Percentiles rank a stretch among this genome's conserved stretches.
These are phyloP conservation scores for Abelmoschus esculentus DNA, from an alignment of 345 rosid species.

Conservation along the genomic window DNA sequence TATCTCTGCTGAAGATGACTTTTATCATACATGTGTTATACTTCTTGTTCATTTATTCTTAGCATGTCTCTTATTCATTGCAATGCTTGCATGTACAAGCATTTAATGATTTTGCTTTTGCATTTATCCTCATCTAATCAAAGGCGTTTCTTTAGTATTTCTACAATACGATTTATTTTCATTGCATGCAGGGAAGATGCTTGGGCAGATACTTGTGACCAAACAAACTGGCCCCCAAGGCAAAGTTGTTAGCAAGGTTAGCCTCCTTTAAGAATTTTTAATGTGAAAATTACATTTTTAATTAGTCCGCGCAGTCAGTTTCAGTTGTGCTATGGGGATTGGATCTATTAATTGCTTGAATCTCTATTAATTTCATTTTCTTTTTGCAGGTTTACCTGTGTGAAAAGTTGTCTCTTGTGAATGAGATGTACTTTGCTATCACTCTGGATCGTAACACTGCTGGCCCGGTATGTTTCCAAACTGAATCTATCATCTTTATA, in stretches of 20 bases:
- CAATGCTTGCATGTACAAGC: background rate
- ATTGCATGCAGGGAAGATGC: conserved; percentile 71
- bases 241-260: conserved; percentile 93
- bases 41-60: background rate
- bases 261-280: background rate
- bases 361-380: conserved; percentile 10
- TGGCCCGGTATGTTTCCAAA: conserved; percentile 76
- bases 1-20: background rate
- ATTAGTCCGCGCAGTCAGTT: background rate
- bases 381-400: conserved; percentile 81
- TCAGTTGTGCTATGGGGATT: background rate
- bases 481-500: too few species aligned
- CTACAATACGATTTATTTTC: conserved; percentile 2
- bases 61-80: background rate
- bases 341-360: background rate
- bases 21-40: background rate
- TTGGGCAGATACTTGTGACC: conserved; percentile 92
- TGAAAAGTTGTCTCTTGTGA: conserved; percentile 78
- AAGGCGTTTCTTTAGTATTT: background rate
- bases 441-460: conserved; percentile 90
- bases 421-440: conserved; percentile 99
- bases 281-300: background rate
- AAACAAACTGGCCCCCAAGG: conserved; percentile 98
- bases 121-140: background rate
- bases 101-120: background rate